These are phyloP conservation scores for Teunomyces gatunensis DNA, from an alignment of 805 yeast genomes.

Conservation along the genomic window DNA sequence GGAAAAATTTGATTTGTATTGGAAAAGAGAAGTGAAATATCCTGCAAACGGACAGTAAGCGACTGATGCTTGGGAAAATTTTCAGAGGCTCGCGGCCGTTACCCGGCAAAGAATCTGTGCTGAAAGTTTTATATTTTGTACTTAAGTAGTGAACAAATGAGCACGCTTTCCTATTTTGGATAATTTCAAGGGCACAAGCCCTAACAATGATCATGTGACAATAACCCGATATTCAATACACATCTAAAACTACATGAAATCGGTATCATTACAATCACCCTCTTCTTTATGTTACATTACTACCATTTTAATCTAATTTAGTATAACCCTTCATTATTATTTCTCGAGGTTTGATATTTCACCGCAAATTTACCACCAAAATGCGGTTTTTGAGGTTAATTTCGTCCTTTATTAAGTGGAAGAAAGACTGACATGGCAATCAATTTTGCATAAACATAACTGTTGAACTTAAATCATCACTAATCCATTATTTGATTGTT, in stretches of 20 bases:
- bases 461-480: background rate
- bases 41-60: slow-evolving; percentile 2
- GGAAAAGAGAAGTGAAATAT: slow-evolving; percentile 6
- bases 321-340: background rate
- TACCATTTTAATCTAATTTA: background rate
- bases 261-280: background rate
- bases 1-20: slow-evolving; percentile 3
- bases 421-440: too few relatives aligned
- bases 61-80: slow-evolving; percentile 10
- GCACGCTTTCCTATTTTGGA: slow-evolving; percentile 13
- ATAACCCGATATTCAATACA: background rate
- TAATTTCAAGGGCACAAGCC: slow-evolving; percentile 12
- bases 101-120: slow-evolving; percentile 15
- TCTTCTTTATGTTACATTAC: too few relatives aligned
- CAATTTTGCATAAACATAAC: too few relatives aligned
- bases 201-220: slow-evolving; percentile 13
- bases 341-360: background rate
- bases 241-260: background rate
- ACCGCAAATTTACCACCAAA: background rate
- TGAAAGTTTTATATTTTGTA: slow-evolving; percentile 11
- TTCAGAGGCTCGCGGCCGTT: slow-evolving; percentile 10
- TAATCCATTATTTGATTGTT: background rate
- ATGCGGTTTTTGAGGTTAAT: background rate
- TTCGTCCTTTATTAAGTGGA: too few relatives aligned
- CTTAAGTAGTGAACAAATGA: slow-evolving; percentile 14